Evolutionary conservation across 2,329 filamentous ascomycete genomes (phyloP), one percentile per base, ranked within the genome.

Genomic region (Oidium heveae): DNA sequence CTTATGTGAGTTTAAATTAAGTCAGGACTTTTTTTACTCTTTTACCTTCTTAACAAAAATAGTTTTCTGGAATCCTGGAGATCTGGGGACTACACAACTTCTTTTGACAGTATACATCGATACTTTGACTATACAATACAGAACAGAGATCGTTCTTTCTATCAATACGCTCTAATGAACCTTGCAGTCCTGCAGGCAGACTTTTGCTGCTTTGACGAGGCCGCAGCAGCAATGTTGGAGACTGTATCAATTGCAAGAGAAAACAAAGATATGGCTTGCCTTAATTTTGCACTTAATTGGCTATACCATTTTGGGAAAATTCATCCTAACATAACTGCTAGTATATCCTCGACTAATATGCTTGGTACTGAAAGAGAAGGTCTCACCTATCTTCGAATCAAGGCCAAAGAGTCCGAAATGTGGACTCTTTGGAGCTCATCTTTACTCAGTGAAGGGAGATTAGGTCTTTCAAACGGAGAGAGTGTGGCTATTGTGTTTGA

Each of bases 41-140:
- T 28, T 16, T 54, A 32, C 28, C 9, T 43, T 32, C 37, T 53
- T 37, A 54, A 22, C 32, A 22, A 20, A n/a, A 13, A 2, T 52
- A 86, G 82, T 60, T 96, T 94, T 63, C 79, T 95, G 15, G 88
- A 98, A 66, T 79, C 87, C 0, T 96, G 88, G 89, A 78, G 83
- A 65, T 80, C 86, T 3, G 89, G 89, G 4, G 87, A 96, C 66
- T 93, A 89, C 63, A 80, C 84, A 13, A 86, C 84, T 0, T 84
- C 91, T 0, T 91, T 95, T 64, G 89, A 98, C 63, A 82, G 82
- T 60, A 73, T 98, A 20, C 88, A 96, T 66, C 81, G 86, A 53
- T 98, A 95, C 66, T 98, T 95, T 62, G 91, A 98, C 66, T 95
- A 94, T 67, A 91, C 88, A 1, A 87, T 93, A 78, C 84, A 91